Conservation (phyloP, 164 flowering plant species). For the Malania oleifera region DNA sequence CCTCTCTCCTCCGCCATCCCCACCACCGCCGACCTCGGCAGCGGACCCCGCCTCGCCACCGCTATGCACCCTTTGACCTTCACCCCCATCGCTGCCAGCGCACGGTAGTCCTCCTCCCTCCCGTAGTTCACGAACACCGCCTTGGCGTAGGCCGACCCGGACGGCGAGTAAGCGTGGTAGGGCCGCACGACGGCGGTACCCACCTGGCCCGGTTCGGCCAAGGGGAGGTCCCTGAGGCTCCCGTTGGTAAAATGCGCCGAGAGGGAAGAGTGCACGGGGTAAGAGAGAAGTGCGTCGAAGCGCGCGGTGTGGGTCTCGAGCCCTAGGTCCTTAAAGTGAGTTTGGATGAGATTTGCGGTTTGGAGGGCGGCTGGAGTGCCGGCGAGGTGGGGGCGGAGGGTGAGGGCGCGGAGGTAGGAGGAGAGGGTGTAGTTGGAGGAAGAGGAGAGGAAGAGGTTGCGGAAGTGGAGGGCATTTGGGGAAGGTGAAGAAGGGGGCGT, state of each 20-base stretch:
- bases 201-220: slow-evolving; percentile 23
- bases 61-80: slow-evolving; percentile 60
- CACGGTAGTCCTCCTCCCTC: slow-evolving; percentile 56
- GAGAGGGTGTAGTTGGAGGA: slow-evolving; percentile 61
- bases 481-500: slow-evolving; percentile 2
- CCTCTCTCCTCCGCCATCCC: slow-evolving; percentile 56
- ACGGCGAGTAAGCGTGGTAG: slow-evolving; percentile 90
- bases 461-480: slow-evolving; percentile 26
- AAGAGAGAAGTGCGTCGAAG: slow-evolving; percentile 61
- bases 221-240: slow-evolving; percentile 15
- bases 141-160: slow-evolving; percentile 48
- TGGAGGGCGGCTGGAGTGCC: slow-evolving; percentile 47
- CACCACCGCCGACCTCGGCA: slow-evolving; percentile 55
- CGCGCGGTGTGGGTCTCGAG: slow-evolving; percentile 37
- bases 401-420: slow-evolving; percentile 65
- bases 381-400: slow-evolving; percentile 79
- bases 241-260: slow-evolving; percentile 42
- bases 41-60: slow-evolving; percentile 49
- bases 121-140: slow-evolving; percentile 73
- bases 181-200: slow-evolving; percentile 39
- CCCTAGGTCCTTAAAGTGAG: slow-evolving; percentile 38
- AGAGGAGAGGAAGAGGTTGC: slow-evolving; percentile 45
- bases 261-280: slow-evolving; percentile 51
- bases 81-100: slow-evolving; percentile 51
- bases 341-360: slow-evolving; percentile 35